phyloP scores from a whole-genome alignment of 306 rosid genomes.

The Lathyrus oleraceus region DNA sequence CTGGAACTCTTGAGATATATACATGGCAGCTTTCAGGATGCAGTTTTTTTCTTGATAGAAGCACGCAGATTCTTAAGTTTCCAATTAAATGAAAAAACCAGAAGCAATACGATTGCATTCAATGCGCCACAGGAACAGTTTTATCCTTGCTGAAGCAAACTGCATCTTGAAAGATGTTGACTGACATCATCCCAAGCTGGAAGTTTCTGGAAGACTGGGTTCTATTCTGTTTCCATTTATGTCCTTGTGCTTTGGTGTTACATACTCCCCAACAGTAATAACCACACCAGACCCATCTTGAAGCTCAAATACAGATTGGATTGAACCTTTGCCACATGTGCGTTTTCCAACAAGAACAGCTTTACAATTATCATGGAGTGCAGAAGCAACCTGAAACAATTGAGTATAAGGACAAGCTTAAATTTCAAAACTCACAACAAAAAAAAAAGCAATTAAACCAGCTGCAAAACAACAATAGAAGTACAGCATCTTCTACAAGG shows the following conservation, averaged over 20 bases:
- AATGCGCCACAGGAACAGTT: conserved; percentile 32
- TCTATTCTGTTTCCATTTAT: conserved; percentile 92
- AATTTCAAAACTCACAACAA: too few species aligned
- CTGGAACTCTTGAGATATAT: conserved; percentile 5
- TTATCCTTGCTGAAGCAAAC: conserved; percentile 54
- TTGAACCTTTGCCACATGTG: conserved; percentile 94
- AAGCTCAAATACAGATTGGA: conserved; percentile 96
- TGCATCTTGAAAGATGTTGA: conserved; percentile 65
- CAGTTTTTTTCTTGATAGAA: neutral
- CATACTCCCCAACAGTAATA: conserved; percentile 92
- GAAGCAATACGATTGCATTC: conserved; percentile 26
- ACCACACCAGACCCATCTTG: conserved; percentile 93
- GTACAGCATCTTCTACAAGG: too few species aligned
- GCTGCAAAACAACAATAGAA: too few species aligned
- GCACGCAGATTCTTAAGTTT: conserved; percentile 16
- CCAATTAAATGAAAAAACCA: conserved; percentile 15
- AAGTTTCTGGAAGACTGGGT: conserved; percentile 77
- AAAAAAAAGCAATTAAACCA: too few species aligned
- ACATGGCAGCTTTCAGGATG: conserved; percentile 28
- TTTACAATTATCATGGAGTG: conserved; percentile 94
- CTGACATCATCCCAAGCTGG: conserved; percentile 86
- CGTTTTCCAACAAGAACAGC: conserved; percentile 95
- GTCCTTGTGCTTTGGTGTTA: conserved; percentile 84
- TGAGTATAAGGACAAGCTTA: too few species aligned
- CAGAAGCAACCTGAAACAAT: conserved; percentile 89